These are phyloP conservation scores for Macaranga tanarius DNA, from an alignment of 441 rosid genomes.

Conservation along the genomic window DNA sequence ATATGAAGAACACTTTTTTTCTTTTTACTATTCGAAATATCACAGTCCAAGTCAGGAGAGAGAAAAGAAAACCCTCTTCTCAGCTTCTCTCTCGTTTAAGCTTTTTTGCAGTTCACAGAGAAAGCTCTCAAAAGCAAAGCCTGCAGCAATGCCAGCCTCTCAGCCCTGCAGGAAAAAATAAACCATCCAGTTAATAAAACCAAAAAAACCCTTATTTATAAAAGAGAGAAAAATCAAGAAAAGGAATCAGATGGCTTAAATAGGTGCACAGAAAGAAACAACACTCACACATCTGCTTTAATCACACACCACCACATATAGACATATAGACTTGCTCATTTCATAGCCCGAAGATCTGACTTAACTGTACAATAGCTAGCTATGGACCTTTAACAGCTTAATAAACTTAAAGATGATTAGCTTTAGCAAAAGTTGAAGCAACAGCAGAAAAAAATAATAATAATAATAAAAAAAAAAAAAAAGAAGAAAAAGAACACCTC, in stretches of 20 bases:
- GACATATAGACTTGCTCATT: constrained; percentile 4
- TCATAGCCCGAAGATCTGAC: constrained; percentile 34
- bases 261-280: constrained; percentile 16
- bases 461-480: no score
- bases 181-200: constrained; percentile 14
- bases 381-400: constrained; percentile 19
- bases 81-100: constrained; percentile 40
- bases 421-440: constrained; percentile 32
- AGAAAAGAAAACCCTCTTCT: constrained; percentile 23
- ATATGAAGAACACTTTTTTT: constrained; percentile 41
- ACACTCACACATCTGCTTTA: constrained; percentile 3
- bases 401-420: constrained; percentile 30
- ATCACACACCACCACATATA: constrained; percentile 9
- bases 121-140: constrained; percentile 62
- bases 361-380: constrained; percentile 15
- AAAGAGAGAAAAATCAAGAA: constrained; percentile 8
- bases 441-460: neutral
- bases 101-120: constrained; percentile 48
- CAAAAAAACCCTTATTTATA: neutral
- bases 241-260: constrained; percentile 33
- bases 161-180: constrained; percentile 37
- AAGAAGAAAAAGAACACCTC: neutral
- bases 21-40: constrained; percentile 59
- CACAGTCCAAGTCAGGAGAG: constrained; percentile 81
- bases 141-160: constrained; percentile 50